A percentile compares a stretch with the other conserved stretches of the same genome.
Evolutionary conservation across 2,329 filamentous ascomycete genomes (phyloP).

Genomic region (Sarocladium brachiariae): DNA sequence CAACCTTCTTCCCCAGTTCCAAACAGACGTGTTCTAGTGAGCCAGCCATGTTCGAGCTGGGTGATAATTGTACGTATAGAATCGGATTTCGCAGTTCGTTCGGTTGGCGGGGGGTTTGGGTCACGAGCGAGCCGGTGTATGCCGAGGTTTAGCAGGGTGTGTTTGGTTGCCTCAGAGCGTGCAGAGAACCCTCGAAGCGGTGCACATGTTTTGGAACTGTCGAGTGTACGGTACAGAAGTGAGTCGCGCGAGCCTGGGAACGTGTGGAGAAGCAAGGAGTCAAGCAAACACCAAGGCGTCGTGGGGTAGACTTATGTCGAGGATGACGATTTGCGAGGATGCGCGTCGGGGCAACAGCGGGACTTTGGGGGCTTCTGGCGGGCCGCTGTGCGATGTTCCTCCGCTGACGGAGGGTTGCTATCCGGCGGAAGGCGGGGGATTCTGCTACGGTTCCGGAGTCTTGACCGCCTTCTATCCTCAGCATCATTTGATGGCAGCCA

Average conservation of each 20-base stretch:
- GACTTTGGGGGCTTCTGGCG: neutral
- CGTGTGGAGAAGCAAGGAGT: neutral
- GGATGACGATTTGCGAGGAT: no score
- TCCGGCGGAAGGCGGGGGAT: conserved; percentile 7
- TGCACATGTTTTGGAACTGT: neutral
- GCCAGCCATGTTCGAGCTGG: neutral
- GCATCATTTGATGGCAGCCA: no score
- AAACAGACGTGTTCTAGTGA: conserved; percentile 1
- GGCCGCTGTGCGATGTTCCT: neutral
- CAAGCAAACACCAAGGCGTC: no score
- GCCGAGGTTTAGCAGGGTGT: conserved; percentile 4
- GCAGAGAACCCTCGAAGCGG: no score
- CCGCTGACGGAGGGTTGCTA: conserved; percentile 4
- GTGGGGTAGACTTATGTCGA: neutral
- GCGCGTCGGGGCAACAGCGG: conserved; percentile 3
- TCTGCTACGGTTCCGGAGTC: neutral
- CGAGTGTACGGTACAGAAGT: neutral
- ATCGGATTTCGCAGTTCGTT: neutral
- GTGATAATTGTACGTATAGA: neutral
- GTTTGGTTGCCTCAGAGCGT: neutral
- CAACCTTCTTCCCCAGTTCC: conserved; percentile 37
- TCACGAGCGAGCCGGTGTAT: neutral
- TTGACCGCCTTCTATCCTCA: conserved; percentile 7
- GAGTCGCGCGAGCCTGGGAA: neutral
- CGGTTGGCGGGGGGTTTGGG: neutral